phyloP scores from a whole-genome alignment of 345 rosid species.

The Bretschneidera sinensis region DNA sequence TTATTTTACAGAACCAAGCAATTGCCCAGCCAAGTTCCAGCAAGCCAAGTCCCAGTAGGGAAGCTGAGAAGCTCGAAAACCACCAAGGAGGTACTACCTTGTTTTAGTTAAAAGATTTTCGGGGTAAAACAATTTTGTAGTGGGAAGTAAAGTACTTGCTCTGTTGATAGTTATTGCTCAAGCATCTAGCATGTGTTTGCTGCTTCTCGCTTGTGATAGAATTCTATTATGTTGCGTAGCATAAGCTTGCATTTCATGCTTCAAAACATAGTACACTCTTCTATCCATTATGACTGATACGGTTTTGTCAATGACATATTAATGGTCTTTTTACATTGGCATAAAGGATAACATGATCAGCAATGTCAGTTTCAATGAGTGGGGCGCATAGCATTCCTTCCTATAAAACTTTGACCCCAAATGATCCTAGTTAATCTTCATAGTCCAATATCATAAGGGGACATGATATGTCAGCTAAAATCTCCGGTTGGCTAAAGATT shows the following conservation, averaged over 20 bases:
- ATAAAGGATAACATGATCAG: neutral
- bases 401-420: neutral
- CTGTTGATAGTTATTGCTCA: neutral
- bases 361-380: conserved; percentile 1
- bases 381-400: neutral
- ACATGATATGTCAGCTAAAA: conserved; percentile 15
- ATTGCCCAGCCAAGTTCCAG: conserved; percentile 45
- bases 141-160: no score
- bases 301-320: neutral
- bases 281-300: conserved; percentile 2
- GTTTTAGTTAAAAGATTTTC: neutral
- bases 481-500: conserved; percentile 7
- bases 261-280: neutral
- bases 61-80: conserved; percentile 40
- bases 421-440: neutral
- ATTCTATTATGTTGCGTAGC: neutral
- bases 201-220: no score
- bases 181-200: neutral
- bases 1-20: conserved; percentile 43
- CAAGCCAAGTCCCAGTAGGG: conserved; percentile 53
- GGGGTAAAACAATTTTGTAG: neutral
- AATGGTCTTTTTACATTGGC: neutral
- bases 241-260: neutral
- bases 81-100: conserved; percentile 35
- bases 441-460: conserved; percentile 14